phyloP scores from a whole-genome alignment of 1,139 yeast species.

The Candida pseudocylindracea region DNA sequence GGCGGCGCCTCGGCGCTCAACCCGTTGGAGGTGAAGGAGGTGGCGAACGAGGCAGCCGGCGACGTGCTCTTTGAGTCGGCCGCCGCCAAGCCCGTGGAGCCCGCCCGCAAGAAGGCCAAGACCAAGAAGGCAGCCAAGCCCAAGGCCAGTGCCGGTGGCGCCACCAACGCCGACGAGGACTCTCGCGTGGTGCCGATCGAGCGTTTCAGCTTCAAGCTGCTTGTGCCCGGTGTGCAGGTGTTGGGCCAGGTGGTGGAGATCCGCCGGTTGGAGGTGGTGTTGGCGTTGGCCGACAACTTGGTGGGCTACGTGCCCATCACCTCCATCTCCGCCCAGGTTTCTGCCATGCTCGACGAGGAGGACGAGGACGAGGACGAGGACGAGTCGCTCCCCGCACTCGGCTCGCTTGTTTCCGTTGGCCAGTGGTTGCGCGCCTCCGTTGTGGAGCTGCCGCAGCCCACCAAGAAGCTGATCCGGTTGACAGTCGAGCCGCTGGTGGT shows the following conservation, averaged over 20 bases:
- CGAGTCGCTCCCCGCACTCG: slow-evolving; percentile 26
- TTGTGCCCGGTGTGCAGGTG: slow-evolving; percentile 49
- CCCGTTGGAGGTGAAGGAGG: slow-evolving; percentile 81
- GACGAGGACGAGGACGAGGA: slow-evolving; percentile 19
- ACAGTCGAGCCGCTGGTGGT: slow-evolving; percentile 57
- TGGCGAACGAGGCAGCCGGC: slow-evolving; percentile 74
- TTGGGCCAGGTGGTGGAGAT: slow-evolving; percentile 56
- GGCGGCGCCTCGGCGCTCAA: slow-evolving; percentile 80
- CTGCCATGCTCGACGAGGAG: slow-evolving; percentile 28
- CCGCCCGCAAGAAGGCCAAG: slow-evolving; percentile 11
- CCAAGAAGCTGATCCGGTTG: slow-evolving; percentile 40
- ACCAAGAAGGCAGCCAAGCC: slow-evolving; percentile 9
- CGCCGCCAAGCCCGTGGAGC: slow-evolving; percentile 2
- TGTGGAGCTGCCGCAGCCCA: slow-evolving; percentile 7
- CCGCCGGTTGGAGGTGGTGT: slow-evolving; percentile 35
- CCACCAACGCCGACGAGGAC: slow-evolving; percentile 5
- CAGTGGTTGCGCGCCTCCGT: slow-evolving; percentile 78
- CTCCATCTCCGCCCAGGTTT: slow-evolving; percentile 42
- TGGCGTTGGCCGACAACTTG: slow-evolving; percentile 68
- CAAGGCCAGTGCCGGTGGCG: slow-evolving; percentile 12
- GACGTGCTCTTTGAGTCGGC: slow-evolving; percentile 57
- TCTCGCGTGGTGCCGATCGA: slow-evolving; percentile 19
- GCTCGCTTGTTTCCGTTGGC: slow-evolving; percentile 25
- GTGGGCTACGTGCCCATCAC: slow-evolving; percentile 67
- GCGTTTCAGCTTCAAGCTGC: slow-evolving; percentile 31